Conservation (phyloP, 2,329 filamentous ascomycete species). For the Atkinsonella hypoxylon region DNA sequence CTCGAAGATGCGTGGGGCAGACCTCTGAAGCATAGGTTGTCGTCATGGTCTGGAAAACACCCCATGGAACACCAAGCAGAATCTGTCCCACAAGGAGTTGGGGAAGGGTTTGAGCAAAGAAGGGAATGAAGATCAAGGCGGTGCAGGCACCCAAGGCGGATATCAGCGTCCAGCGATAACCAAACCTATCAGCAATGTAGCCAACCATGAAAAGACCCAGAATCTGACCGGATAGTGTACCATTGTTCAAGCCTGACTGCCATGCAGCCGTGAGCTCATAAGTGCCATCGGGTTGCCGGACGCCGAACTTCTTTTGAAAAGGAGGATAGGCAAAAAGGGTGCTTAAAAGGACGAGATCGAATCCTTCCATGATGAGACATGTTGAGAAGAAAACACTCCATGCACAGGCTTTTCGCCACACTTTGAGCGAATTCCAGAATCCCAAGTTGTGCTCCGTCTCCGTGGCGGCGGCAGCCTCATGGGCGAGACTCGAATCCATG, state of each 20-base stretch:
- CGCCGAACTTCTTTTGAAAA: constrained; percentile 29
- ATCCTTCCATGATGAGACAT: constrained; percentile 28
- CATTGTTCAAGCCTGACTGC: constrained; percentile 40
- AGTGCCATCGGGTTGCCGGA: constrained; percentile 19
- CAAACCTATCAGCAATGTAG: constrained; percentile 32
- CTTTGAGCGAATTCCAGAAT: constrained; percentile 23
- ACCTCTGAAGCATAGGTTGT: constrained; percentile 38
- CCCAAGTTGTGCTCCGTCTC: constrained; percentile 22
- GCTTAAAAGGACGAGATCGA: constrained; percentile 27
- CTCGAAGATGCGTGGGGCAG: constrained; percentile 31
- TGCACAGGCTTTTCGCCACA: constrained; percentile 25
- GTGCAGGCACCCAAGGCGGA: constrained; percentile 26
- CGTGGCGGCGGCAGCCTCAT: constrained; percentile 17
- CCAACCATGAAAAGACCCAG: constrained; percentile 38
- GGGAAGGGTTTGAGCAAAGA: constrained; percentile 30
- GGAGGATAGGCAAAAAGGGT: constrained; percentile 29
- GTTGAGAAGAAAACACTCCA: constrained; percentile 27
- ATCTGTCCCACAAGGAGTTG: constrained; percentile 33
- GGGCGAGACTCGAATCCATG: constrained; percentile 7
- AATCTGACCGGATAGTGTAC: constrained; percentile 34
- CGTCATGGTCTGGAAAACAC: constrained; percentile 33
- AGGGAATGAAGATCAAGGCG: constrained; percentile 35
- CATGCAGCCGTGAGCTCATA: constrained; percentile 38
- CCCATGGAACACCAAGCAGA: constrained; percentile 35
- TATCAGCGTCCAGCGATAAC: constrained; percentile 36